Conservation (phyloP, 2,329 filamentous ascomycete genomes). For the Fusarium sterilihyphosum region DNA sequence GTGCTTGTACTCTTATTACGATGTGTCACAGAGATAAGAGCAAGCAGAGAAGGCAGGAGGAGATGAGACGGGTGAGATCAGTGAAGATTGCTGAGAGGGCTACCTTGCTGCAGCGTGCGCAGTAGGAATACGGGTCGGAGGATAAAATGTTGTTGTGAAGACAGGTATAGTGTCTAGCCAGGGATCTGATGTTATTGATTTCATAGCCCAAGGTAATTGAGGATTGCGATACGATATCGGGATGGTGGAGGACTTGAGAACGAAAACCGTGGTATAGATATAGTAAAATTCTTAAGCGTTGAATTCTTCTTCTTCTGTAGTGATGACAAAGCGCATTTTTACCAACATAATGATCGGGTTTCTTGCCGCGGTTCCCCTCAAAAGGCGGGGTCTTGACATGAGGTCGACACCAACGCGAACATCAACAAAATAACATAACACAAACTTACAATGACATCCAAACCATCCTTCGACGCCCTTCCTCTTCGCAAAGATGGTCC, state of each 20-base stretch:
- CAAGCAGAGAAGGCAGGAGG: neutral
- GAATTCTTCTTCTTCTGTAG: fast-evolving
- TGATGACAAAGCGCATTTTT: neutral
- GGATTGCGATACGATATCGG: fast-evolving
- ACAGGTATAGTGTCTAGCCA: fast-evolving
- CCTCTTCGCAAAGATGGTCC: constrained; percentile 61
- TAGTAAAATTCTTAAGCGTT: no score
- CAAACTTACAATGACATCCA: neutral
- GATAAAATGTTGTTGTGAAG: fast-evolving
- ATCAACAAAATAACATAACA: neutral
- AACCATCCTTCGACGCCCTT: constrained; percentile 55
- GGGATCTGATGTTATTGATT: no score
- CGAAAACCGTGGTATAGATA: fast-evolving
- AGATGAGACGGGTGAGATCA: neutral
- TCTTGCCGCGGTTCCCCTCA: constrained; percentile 11
- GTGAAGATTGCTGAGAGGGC: neutral
- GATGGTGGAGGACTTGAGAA: fast-evolving
- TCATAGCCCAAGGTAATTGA: fast-evolving
- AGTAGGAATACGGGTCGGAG: neutral
- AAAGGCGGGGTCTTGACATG: neutral
- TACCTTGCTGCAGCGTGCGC: neutral
- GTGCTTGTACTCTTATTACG: neutral
- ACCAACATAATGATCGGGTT: neutral
- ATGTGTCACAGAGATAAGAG: neutral
- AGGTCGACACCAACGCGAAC: neutral